Conservation (phyloP, 352 stramenopile genomes). For the Globisporangium recalcitrans region DNA sequence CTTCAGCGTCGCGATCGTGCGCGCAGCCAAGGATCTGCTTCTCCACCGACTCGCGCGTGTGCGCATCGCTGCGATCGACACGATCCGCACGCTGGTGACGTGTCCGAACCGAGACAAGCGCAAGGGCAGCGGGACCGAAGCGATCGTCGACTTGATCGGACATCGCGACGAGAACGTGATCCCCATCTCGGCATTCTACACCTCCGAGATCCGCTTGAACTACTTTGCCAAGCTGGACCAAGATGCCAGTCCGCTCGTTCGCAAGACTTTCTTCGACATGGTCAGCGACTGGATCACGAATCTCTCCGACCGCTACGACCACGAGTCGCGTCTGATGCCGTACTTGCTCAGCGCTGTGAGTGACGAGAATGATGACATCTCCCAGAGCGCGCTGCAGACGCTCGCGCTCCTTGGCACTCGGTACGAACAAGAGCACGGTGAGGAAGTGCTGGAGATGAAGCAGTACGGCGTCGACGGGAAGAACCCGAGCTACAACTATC, state of each 20-base stretch:
- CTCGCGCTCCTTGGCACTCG: constrained; percentile 58
- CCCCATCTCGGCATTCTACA: constrained; percentile 92
- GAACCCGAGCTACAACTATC: constrained; percentile 84
- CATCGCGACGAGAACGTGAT: constrained; percentile 95
- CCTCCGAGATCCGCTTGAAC: constrained; percentile 87
- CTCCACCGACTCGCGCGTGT: constrained; percentile 89
- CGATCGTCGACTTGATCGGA: constrained; percentile 92
- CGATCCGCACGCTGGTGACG: constrained; percentile 77
- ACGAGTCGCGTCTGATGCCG: constrained; percentile 91
- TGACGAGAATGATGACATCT: constrained; percentile 52
- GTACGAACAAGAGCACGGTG: constrained; percentile 63
- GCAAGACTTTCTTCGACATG: constrained; percentile 82
- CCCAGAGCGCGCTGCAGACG: constrained; percentile 55
- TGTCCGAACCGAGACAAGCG: constrained; percentile 89
- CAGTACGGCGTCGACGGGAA: constrained; percentile 94
- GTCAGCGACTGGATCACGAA: constrained; percentile 87
- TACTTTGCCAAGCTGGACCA: constrained; percentile 90
- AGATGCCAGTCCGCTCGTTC: constrained; percentile 79
- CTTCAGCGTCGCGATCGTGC: constrained; percentile 88
- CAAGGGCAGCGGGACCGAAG: constrained; percentile 91
- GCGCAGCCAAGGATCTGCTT: constrained; percentile 76
- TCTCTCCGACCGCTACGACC: constrained; percentile 92
- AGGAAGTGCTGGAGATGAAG: constrained; percentile 90
- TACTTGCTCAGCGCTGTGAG: constrained; percentile 91
- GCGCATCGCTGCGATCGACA: constrained; percentile 76